Conservation (phyloP, 345 rosid species). For the Abelmoschus esculentus region DNA sequence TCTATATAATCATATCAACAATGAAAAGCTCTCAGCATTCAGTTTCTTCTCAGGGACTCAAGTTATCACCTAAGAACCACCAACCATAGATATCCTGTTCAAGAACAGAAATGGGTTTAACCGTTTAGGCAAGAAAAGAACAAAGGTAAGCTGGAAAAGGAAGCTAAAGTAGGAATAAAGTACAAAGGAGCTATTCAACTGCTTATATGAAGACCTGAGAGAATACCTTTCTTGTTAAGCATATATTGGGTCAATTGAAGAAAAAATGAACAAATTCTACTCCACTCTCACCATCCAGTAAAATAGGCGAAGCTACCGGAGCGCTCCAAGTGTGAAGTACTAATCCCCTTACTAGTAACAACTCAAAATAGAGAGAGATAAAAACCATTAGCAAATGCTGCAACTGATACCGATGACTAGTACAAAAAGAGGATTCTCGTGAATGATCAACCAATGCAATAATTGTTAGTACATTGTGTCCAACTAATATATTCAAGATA, state of each 20-base stretch:
- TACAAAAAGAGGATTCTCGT: background rate
- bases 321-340: background rate
- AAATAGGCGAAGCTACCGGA: background rate
- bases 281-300: conserved; percentile 17
- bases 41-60: conserved; percentile 9
- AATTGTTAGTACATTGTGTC: background rate
- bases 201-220: background rate
- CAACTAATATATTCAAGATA: background rate
- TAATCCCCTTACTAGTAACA: background rate
- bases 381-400: background rate
- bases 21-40: conserved; percentile 14
- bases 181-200: conserved; percentile 2
- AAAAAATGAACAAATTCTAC: conserved; percentile 17
- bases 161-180: conserved; percentile 34
- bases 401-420: background rate
- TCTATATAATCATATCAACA: conserved; percentile 40
- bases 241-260: background rate
- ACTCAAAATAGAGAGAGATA: background rate
- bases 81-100: conserved; percentile 6
- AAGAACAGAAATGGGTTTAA: conserved; percentile 20
- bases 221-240: background rate
- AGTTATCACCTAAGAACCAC: conserved; percentile 15
- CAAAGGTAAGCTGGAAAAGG: conserved; percentile 23
- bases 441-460: background rate
- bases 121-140: conserved; percentile 25